Base-by-base conservation (phyloP, 495 filamentous ascomycete species). In the Annulohypoxylon bovei region DNA sequence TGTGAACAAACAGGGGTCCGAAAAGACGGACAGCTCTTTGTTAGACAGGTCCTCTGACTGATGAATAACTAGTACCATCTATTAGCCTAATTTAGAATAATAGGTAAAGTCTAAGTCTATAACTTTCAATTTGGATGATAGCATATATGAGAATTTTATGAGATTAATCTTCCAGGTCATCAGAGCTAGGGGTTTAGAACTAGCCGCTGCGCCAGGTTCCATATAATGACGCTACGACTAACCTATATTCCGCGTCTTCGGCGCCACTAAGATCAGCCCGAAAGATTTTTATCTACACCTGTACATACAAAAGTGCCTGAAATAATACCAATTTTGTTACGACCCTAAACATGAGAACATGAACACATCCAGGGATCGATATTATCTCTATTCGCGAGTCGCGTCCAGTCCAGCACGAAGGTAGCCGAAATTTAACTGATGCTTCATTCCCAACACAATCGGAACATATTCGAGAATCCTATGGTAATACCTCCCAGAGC, bases 221-320 rank as follows among this genome's bases (percentile, higher is more conserved):
- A 42, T 9, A 35, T 5, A 9, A 9, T n/a, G n/a, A n/a, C n/a
- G n/a, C n/a, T n/a, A n/a, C n/a, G n/a, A n/a, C n/a, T n/a, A n/a
- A n/a, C n/a, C n/a, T n/a, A n/a, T 42, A 42, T 42, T 42, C n/a
- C 39, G 39, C 39, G 39, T 42, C 39, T 42, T 42, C 39, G 39
- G 39, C 39, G n/a, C 12, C 30, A 16, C n/a, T 18, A 3, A 42
- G 14, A 42, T 42, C 12, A 42, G 3, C 3, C 39, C 39, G 39
- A 42, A 42, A 16, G 4, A 32, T 8, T 32, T 32, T 32, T 32
- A 4, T 32, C 30, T 32, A 4, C 30, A n/a, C n/a, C n/a, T n/a
- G n/a, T n/a, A n/a, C n/a, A n/a, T n/a, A n/a, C 39, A 12, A 42
- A 42, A 12, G 6, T 18, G 14, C n/a, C n/a, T 6, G 42, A 23